Conservation (phyloP, 805 yeast species). For the Torulaspora gathmanii region DNA sequence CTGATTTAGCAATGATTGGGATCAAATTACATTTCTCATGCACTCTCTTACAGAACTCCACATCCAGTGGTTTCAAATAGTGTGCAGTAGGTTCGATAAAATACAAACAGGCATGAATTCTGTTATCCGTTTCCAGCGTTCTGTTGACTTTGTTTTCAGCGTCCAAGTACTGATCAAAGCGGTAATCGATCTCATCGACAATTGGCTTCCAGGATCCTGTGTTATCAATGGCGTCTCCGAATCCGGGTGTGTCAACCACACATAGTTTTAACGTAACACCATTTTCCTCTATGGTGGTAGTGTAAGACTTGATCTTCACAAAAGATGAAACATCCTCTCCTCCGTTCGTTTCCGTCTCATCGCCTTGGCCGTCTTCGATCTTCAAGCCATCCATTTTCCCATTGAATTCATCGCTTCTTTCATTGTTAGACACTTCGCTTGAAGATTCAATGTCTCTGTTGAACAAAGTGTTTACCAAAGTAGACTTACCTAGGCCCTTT, state of each 20-base stretch:
- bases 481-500: slow-evolving; percentile 87
- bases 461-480: slow-evolving; percentile 87
- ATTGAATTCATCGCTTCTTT: slow-evolving; percentile 8
- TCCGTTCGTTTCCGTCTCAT: slow-evolving; percentile 35
- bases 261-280: slow-evolving; percentile 83
- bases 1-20: slow-evolving; percentile 93
- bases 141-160: slow-evolving; percentile 81
- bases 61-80: slow-evolving; percentile 80
- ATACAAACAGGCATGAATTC: slow-evolving; percentile 90
- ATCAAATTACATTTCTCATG: slow-evolving; percentile 90
- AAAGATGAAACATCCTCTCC: slow-evolving; percentile 36
- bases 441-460: slow-evolving; percentile 51
- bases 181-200: slow-evolving; percentile 76
- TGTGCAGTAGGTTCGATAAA: slow-evolving; percentile 98
- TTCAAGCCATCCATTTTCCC: slow-evolving; percentile 16
- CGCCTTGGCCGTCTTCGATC: slow-evolving; percentile 13
- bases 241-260: slow-evolving; percentile 88
- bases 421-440: slow-evolving; percentile 3
- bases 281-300: slow-evolving; percentile 82
- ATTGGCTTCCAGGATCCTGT: slow-evolving; percentile 83
- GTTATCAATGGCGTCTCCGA: slow-evolving; percentile 85
- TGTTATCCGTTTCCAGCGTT: slow-evolving; percentile 63
- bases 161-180: slow-evolving; percentile 87
- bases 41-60: slow-evolving; percentile 78
- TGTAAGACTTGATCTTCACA: slow-evolving; percentile 55